Base-by-base conservation (phyloP, 164 flowering plant genomes). In the Pachysandra terminalis region DNA sequence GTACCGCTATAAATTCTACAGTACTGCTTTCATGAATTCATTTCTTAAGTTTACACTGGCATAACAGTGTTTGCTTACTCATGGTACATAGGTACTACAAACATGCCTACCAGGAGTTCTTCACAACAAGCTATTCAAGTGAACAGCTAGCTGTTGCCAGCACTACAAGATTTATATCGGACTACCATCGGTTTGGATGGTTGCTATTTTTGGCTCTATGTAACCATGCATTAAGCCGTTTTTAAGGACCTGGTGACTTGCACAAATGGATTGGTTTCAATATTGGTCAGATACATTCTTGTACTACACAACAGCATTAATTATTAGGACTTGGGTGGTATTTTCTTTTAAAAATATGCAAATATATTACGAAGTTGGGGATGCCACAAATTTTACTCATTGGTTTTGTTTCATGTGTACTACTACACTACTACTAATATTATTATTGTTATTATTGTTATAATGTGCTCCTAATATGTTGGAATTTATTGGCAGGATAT, bases 121-220 rank as follows among this genome's bases (percentile, higher is more conserved):
- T 96, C 80, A 55, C 73, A 52, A 61, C 80, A 51, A 78, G 60
- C 65, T 87, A 84, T 68, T 67, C 78, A 66, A 77, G 76, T 68
- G 65, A 76, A 68, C 70, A 70, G 52, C 40, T 75, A 55, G 79
- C 61, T 71, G 71, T 26, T 75, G 53, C 74, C 10, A 69, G 66
- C 58, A 28, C 78, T 27, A 21, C 80, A 56, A 79, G 73, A 35
- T 53, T 51, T 65, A 65, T 79, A 37, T 78, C 95, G 45, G 87
- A 87, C 26, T 88, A 81, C 68, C 83, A 85, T 74, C 90, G 95
- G 28, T 96, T 96, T 82, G 99, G 99, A 68, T 96, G 99, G 99
- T 80, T 96, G 75, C 82, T 96, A 37, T 93, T 96, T 79, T 76
- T 96, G 75, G 92, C 98, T 4, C 91, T 96, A 21, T 93, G 99